Evolutionary conservation across 352 stramenopile species (phyloP).

Genomic region (Pythium sp.): DNA sequence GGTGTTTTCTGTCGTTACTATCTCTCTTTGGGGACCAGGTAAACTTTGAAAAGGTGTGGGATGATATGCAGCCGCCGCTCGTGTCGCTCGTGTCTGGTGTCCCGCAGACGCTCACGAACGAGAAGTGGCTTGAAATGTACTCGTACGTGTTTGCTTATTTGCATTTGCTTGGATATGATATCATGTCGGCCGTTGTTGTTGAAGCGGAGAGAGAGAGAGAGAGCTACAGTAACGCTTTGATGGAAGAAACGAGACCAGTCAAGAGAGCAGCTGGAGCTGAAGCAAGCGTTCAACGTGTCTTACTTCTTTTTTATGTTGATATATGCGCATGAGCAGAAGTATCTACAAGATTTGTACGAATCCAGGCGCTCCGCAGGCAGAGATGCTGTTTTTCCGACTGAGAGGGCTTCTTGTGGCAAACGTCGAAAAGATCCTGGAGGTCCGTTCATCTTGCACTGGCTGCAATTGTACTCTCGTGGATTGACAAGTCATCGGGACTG

Average conservation of each 20-base stretch:
- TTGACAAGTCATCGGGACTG: not conserved
- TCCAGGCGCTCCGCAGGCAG: constrained; percentile 68
- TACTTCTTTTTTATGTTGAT: not conserved
- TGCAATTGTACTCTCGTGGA: not conserved
- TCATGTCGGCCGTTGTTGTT: not conserved
- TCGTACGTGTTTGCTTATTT: constrained; percentile 42
- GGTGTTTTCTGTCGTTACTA: not conserved
- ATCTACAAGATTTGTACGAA: constrained; percentile 91
- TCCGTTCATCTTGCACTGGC: constrained; percentile 11
- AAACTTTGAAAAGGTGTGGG: constrained; percentile 85
- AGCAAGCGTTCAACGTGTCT: not conserved
- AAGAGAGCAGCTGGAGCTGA: too few species aligned
- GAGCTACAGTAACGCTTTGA: not conserved
- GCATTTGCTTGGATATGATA: not conserved
- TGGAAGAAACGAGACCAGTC: not conserved
- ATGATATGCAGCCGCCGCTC: constrained; percentile 77
- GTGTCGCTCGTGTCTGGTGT: constrained; percentile 68
- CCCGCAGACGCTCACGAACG: constrained; percentile 67
- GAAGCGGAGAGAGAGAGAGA: not conserved
- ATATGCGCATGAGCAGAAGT: constrained; percentile 28
- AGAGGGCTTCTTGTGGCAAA: constrained; percentile 65
- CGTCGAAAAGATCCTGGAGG: constrained; percentile 58
- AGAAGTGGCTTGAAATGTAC: constrained; percentile 87
- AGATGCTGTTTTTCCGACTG: constrained; percentile 82
- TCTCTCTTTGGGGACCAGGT: constrained; percentile 35